phyloP scores from a whole-genome alignment of 768 basidiomycete genomes.

The Lyophyllum atratum region DNA sequence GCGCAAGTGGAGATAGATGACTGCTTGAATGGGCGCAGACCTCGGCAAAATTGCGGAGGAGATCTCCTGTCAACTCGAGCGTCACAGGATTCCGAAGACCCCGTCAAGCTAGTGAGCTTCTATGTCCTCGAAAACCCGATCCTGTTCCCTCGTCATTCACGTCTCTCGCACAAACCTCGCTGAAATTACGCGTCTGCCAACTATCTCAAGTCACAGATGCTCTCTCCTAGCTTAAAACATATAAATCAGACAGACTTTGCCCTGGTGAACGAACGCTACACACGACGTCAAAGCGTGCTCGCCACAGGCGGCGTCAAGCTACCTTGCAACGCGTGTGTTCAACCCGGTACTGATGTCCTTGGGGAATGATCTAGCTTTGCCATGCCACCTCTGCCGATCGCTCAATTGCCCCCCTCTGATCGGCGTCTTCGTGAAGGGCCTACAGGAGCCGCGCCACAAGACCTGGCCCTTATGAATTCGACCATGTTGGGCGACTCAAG shows the following conservation, averaged over 20 bases:
- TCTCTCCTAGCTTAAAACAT: neutral
- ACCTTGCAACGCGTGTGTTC: neutral
- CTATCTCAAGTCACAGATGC: neutral
- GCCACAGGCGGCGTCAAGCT: neutral
- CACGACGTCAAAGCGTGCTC: neutral
- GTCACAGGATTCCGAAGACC: neutral
- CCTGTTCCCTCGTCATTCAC: neutral
- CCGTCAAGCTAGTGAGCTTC: neutral
- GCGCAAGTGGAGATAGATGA: neutral
- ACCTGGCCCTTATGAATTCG: neutral
- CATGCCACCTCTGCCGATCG: too few relatives aligned
- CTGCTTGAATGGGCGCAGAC: neutral
- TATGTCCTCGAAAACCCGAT: neutral
- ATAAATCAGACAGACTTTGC: neutral
- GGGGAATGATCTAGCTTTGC: neutral
- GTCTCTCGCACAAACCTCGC: slow-evolving; percentile 7
- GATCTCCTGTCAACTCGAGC: neutral
- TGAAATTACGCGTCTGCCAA: neutral
- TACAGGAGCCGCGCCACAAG: neutral
- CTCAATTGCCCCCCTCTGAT: neutral
- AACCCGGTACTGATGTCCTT: neutral
- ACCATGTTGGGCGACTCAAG: neutral
- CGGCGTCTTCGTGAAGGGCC: neutral
- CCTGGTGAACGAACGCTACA: neutral
- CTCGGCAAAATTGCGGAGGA: slow-evolving; percentile 13